phyloP scores from a whole-genome alignment of 768 basidiomycete genomes.

The Xerocomellus dryophilus region DNA sequence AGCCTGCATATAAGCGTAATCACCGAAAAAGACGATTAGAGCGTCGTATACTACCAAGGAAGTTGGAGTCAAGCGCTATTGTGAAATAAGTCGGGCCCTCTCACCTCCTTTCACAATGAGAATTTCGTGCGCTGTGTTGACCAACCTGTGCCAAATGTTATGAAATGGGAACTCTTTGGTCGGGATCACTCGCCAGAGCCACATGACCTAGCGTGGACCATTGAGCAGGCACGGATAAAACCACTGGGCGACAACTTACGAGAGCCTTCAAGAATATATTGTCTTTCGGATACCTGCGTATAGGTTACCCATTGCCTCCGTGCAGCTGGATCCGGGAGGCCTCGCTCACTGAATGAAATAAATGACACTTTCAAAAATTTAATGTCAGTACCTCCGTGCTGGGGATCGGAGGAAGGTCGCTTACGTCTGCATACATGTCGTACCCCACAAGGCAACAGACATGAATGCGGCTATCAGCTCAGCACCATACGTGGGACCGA shows the following conservation, averaged over 20 bases:
- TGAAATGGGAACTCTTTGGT: neutral
- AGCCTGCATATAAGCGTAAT: neutral
- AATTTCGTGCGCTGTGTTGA: neutral
- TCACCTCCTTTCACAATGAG: slow-evolving; percentile 4
- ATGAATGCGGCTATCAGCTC: slow-evolving; percentile 8
- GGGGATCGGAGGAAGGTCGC: neutral
- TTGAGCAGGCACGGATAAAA: neutral
- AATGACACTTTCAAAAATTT: neutral
- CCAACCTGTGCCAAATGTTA: neutral
- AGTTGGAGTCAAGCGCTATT: neutral
- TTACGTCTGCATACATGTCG: slow-evolving; percentile 12
- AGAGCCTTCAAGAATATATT: neutral
- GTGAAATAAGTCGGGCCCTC: neutral
- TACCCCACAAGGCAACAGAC: slow-evolving; percentile 13
- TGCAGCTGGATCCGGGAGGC: neutral
- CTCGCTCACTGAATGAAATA: slow-evolving; percentile 5
- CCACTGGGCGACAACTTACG: neutral
- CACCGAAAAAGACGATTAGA: neutral
- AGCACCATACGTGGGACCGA: slow-evolving; percentile 7
- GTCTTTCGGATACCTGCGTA: neutral
- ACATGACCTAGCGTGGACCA: neutral
- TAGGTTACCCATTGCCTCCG: neutral
- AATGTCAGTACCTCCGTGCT: neutral
- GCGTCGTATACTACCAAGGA: neutral
- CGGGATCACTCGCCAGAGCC: neutral